phyloP scores from a whole-genome alignment of 1,139 yeast genomes.

The Debaryomycetaceae sp. region DNA sequence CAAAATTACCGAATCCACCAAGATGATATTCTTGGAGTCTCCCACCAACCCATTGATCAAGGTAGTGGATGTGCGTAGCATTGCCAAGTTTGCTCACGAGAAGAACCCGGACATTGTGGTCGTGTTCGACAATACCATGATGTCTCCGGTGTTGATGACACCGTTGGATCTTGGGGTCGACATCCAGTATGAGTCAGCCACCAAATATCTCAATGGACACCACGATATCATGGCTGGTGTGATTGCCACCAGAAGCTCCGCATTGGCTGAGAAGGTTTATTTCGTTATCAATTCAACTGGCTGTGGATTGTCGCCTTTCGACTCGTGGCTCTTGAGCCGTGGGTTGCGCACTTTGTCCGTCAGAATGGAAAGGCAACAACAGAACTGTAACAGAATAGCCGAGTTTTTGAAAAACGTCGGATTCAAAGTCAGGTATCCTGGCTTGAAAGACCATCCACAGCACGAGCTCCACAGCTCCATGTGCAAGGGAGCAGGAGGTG shows the following conservation, averaged over 20 bases:
- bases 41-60: conserved; percentile 92
- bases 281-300: conserved; percentile 87
- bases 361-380: conserved; percentile 83
- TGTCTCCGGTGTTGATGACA: conserved; percentile 83
- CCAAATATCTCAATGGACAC: conserved; percentile 89
- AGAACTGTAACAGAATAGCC: conserved; percentile 71
- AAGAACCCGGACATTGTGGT: conserved; percentile 67
- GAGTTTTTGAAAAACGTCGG: conserved; percentile 61
- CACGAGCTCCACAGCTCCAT: conserved; percentile 72
- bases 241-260: conserved; percentile 62
- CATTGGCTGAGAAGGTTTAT: conserved; percentile 65
- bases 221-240: conserved; percentile 97
- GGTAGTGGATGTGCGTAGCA: conserved; percentile 71
- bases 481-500: conserved; percentile 88
- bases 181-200: conserved; percentile 88
- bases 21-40: conserved; percentile 77
- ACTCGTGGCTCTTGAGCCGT: conserved; percentile 80
- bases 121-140: conserved; percentile 93
- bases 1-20: conserved; percentile 51
- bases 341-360: conserved; percentile 85
- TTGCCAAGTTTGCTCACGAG: conserved; percentile 63
- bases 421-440: conserved; percentile 79
- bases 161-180: conserved; percentile 87
- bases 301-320: conserved; percentile 87
- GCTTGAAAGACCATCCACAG: conserved; percentile 77